Conservation (phyloP, 768 basidiomycete species). For the Tylopilus cervinicoccineus region DNA sequence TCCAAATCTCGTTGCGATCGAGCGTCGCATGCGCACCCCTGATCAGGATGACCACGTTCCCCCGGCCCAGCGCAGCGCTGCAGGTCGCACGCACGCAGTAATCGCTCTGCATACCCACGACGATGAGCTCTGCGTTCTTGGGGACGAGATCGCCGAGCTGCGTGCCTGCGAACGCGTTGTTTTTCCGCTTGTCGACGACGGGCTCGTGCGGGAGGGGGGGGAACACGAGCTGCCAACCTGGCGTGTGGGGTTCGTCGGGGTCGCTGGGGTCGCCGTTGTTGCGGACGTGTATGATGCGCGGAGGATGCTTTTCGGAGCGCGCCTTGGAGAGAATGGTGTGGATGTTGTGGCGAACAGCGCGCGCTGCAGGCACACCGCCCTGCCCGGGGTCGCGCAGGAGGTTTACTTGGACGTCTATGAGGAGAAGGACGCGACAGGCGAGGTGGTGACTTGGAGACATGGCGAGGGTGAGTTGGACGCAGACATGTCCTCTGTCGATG, state of each 20-base stretch:
- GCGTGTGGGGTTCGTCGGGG: slow-evolving; percentile 50
- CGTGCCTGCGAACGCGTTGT: slow-evolving; percentile 67
- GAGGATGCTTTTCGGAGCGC: slow-evolving; percentile 43
- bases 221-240: slow-evolving; percentile 63
- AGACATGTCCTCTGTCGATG: too few relatives aligned
- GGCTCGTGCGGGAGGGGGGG: slow-evolving; percentile 46
- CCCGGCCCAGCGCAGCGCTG: slow-evolving; percentile 54
- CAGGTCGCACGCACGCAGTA: slow-evolving; percentile 58
- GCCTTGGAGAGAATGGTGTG: slow-evolving; percentile 45
- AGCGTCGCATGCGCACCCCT: slow-evolving; percentile 64
- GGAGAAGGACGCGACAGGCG: slow-evolving; percentile 47
- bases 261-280: slow-evolving; percentile 62
- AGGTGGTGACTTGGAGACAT: slow-evolving; percentile 23
- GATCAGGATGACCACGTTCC: slow-evolving; percentile 64
- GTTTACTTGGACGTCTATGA: slow-evolving; percentile 54
- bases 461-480: neutral
- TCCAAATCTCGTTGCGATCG: slow-evolving; percentile 59
- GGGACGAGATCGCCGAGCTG: slow-evolving; percentile 46
- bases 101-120: slow-evolving; percentile 67
- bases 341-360: slow-evolving; percentile 45
- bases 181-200: slow-evolving; percentile 64
- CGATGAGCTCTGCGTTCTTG: slow-evolving; percentile 54
- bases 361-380: slow-evolving; percentile 52
- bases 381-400: slow-evolving; percentile 45
- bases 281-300: slow-evolving; percentile 63